Evolutionary conservation across 805 yeast genomes (phyloP).

Genomic region (Nakazawaea siamensis): DNA sequence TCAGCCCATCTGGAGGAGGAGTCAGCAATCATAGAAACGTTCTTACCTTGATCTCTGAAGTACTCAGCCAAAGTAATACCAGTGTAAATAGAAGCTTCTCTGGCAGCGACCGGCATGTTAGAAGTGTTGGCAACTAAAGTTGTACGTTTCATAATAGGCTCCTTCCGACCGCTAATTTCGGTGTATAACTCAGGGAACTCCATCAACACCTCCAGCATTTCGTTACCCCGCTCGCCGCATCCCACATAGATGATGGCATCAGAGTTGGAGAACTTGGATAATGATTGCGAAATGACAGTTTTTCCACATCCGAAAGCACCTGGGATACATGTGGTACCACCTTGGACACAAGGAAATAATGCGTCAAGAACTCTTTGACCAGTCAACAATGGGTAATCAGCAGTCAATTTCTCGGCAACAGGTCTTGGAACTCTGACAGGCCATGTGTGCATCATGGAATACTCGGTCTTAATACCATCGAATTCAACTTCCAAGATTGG

Average conservation of each 20-base stretch:
- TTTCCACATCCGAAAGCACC: slow-evolving; percentile 99
- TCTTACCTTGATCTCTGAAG: slow-evolving; percentile 99
- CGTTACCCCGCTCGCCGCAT: slow-evolving; percentile 95
- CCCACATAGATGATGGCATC: slow-evolving; percentile 96
- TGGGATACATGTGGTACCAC: slow-evolving; percentile 99
- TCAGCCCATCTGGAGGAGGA: slow-evolving; percentile 99
- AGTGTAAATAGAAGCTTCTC: slow-evolving; percentile 99
- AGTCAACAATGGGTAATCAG: slow-evolving; percentile 91
- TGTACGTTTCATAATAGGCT: slow-evolving; percentile 99
- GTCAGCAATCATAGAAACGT: slow-evolving; percentile 99
- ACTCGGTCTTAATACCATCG: slow-evolving; percentile 72
- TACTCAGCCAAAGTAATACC: slow-evolving; percentile 98
- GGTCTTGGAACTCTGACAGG: slow-evolving; percentile 99
- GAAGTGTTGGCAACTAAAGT: slow-evolving; percentile 98
- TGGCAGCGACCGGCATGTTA: slow-evolving; percentile 99
- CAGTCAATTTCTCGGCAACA: slow-evolving; percentile 86
- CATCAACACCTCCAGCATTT: slow-evolving; percentile 99
- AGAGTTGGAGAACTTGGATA: slow-evolving; percentile 95
- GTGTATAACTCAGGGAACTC: slow-evolving; percentile 98
- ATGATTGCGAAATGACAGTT: slow-evolving; percentile 95
- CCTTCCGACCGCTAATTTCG: slow-evolving; percentile 86
- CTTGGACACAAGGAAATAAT: slow-evolving; percentile 98
- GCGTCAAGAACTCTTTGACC: slow-evolving; percentile 99
- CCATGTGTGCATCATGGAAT: slow-evolving; percentile 98
- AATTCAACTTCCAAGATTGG: slow-evolving; percentile 89